A percentile compares a stretch with the other conserved stretches of the same genome.
phyloP scores from a whole-genome alignment of 2,329 filamentous ascomycete species.

The Pseudogymnoascus sp. region DNA sequence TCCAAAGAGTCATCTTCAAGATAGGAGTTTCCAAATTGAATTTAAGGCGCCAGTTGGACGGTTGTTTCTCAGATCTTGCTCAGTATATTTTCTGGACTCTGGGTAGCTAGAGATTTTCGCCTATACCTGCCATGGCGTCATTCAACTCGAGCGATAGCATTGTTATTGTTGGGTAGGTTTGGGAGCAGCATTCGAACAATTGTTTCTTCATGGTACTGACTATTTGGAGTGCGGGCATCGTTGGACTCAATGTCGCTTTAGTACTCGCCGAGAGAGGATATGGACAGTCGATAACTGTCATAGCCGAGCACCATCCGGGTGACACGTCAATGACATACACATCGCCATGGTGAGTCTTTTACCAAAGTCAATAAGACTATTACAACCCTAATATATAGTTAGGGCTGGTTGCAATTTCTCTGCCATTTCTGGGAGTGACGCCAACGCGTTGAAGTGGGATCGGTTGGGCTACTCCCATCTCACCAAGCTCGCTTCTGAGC shows the following conservation, averaged over 20 bases:
- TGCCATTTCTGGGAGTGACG: conserved; percentile 35
- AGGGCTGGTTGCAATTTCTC: conserved; percentile 40
- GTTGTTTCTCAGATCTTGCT: background rate
- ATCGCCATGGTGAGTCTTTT: conserved; percentile 32
- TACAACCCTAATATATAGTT: background rate
- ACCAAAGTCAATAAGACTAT: background rate
- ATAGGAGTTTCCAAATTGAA: background rate
- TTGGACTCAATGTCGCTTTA: conserved; percentile 34
- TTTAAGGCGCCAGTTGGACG: background rate
- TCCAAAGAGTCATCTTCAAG: background rate
- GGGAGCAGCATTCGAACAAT: background rate
- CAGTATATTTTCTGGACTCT: background rate
- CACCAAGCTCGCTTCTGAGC: conserved; percentile 28
- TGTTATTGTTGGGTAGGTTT: conserved; percentile 10
- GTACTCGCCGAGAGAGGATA: conserved; percentile 31
- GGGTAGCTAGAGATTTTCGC: background rate
- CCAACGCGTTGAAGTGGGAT: conserved; percentile 37
- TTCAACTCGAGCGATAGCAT: conserved; percentile 4
- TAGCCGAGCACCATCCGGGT: conserved; percentile 35
- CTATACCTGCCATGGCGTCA: background rate
- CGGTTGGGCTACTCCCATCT: conserved; percentile 33
- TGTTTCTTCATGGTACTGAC: background rate
- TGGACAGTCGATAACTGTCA: conserved; percentile 30
- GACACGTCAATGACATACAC: conserved; percentile 34
- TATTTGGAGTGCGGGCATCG: conserved; percentile 27